Conservation (phyloP, 2,329 filamentous ascomycete species). For the Botrytis aclada region DNA sequence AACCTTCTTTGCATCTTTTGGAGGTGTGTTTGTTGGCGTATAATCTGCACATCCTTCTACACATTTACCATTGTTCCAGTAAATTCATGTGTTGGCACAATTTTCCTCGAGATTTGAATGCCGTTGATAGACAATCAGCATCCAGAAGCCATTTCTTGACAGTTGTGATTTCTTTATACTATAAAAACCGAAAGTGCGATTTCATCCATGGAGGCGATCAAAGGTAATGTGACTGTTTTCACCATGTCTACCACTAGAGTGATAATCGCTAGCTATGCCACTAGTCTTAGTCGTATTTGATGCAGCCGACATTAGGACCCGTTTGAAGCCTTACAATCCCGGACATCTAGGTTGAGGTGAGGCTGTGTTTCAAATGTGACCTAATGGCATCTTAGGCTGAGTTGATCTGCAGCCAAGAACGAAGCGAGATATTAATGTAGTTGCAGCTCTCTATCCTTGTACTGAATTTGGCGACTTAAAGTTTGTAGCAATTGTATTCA, state of each 20-base stretch:
- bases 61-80: neutral
- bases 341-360: neutral
- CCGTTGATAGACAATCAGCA: neutral
- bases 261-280: neutral
- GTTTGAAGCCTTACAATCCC: constrained; percentile 1
- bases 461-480: neutral
- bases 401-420: constrained; percentile 4
- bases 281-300: neutral
- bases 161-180: neutral
- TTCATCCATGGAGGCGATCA: neutral
- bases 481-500: neutral
- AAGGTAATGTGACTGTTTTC: neutral
- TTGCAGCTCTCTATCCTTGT: neutral
- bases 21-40: neutral
- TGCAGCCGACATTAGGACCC: neutral
- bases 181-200: neutral
- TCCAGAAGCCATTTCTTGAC: neutral
- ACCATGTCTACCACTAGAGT: neutral
- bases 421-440: neutral
- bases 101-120: neutral
- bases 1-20: neutral
- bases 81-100: neutral
- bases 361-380: neutral
- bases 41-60: neutral
- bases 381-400: neutral